These are phyloP conservation scores for Rosa rugosa DNA, from an alignment of 306 rosid genomes.

Conservation along the genomic window DNA sequence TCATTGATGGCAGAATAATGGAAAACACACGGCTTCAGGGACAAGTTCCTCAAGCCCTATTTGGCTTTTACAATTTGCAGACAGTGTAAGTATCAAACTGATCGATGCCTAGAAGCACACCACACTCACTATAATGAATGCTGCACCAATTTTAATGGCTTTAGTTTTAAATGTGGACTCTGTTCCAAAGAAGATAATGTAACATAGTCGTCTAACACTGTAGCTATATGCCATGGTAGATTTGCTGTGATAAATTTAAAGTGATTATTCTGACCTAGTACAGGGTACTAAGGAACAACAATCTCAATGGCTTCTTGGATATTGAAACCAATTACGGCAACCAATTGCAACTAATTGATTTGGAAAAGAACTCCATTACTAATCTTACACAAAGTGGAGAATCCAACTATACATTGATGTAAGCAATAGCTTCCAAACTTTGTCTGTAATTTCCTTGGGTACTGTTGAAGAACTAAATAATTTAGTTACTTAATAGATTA, in stretches of 20 bases:
- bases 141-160: neutral
- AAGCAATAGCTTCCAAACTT: neutral
- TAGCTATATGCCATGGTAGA: neutral
- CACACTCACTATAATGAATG: neutral
- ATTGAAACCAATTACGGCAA: conserved; percentile 15
- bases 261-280: neutral
- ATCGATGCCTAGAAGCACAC: neutral
- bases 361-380: conserved; percentile 25
- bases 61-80: conserved; percentile 42
- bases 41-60: conserved; percentile 34
- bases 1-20: too few species aligned
- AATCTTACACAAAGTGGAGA: neutral
- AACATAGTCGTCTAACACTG: neutral
- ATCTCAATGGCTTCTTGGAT: conserved; percentile 28
- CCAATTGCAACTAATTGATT: conserved; percentile 26
- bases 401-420: conserved; percentile 27
- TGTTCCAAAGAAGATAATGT: neutral
- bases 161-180: neutral
- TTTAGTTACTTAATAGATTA: neutral
- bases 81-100: conserved; percentile 45
- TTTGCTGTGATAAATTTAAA: neutral
- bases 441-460: too few species aligned
- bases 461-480: neutral
- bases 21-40: too few species aligned
- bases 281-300: conserved; percentile 36